Base-by-base conservation (phyloP, 2,329 filamentous ascomycete species). In the Davidsoniella neocaledoniae region DNA sequence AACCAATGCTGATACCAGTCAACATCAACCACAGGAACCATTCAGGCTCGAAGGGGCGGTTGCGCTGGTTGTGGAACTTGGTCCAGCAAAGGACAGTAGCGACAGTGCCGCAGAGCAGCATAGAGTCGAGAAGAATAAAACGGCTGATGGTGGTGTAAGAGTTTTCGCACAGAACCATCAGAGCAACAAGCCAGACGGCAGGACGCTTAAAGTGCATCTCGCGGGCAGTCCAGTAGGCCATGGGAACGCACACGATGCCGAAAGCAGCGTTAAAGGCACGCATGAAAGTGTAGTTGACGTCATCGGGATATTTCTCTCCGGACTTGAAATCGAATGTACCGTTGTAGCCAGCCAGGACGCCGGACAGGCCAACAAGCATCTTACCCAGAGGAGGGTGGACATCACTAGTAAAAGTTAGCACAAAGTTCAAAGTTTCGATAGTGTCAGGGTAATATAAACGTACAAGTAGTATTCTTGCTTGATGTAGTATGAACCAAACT, bases 251-350 rank as follows among this genome's bases (percentile, higher is more conserved):
- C 54, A 91, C 72, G 54, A 88, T 90, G 54, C 91, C 91, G 63
- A 96, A 98, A 55, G 86, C 78, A 56, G 90, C 83, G 64, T 96
- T 98, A 76, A 98, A 98, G 54, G 90, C 76, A 58, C 91, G 86
- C 93, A 98, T 98, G 62, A 94, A 94, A 58, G 88, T 93, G 66
- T 94, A 98, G 71, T 98, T 83, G 62, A 98, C 74, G 60, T 96
- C 86, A 57, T 81, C 78, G 9, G 91, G 91, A 64, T 98, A 98
- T 49, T 77, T 87, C 62, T 96, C 91, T 63, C 91, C 91, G 49
- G 90, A 96, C 68, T 98, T 98, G 76, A 98, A 98, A 63, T 98
- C 91, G 67, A 98, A 98, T 3, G 90, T 93, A 52, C 91, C 91
- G 70, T 98, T 98, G 73, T 98, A 98, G 57, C 90, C 90, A 57